Evolutionary conservation across 768 basidiomycete species (phyloP).

Genomic region (Aureoboletus auriporus): DNA sequence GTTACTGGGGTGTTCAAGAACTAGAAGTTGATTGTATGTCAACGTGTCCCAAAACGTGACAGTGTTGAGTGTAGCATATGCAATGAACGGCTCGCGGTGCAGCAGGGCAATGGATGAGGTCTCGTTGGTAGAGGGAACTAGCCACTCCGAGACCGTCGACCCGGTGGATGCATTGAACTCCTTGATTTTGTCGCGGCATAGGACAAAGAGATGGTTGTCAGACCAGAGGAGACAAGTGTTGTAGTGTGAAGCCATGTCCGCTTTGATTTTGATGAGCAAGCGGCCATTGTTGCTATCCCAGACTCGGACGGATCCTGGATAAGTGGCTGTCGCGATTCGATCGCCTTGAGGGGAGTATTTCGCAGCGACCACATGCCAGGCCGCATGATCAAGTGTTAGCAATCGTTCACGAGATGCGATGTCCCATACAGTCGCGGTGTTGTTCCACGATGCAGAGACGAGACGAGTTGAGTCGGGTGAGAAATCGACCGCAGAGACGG

Average conservation of each 20-base stretch:
- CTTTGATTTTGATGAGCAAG: no score
- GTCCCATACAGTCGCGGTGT: conserved; percentile 1
- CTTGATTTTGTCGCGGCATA: neutral
- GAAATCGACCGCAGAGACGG: neutral
- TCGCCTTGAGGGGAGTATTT: neutral
- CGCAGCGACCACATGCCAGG: neutral
- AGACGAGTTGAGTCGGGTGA: neutral
- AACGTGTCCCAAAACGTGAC: conserved; percentile 4
- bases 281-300: neutral
- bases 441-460: neutral
- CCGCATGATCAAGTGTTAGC: no score
- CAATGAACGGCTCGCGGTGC: neutral
- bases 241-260: neutral
- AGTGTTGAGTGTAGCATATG: neutral
- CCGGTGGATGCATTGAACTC: neutral
- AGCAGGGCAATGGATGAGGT: neutral
- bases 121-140: no score
- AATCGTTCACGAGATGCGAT: no score
- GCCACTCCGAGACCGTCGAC: neutral
- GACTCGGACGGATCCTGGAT: neutral
- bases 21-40: neutral
- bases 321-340: neutral
- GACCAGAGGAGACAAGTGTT: conserved; percentile 8
- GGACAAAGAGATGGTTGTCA: neutral
- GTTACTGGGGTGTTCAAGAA: neutral